Base-by-base conservation (phyloP, 2,329 filamentous ascomycete species). In the Fusarium gaditjirri region DNA sequence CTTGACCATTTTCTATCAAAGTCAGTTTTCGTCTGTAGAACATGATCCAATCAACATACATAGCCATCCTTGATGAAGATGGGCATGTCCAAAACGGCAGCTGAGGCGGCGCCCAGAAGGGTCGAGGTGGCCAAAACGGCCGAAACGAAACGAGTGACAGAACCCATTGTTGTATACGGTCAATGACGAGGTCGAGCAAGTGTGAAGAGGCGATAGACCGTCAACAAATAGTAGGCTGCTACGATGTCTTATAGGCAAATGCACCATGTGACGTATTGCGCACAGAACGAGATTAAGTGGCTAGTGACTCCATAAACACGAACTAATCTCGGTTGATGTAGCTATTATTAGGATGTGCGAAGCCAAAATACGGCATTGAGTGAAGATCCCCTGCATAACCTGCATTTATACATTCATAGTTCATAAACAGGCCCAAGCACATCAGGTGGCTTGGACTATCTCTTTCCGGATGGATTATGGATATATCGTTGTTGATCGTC, bases 71-170 rank as follows among this genome's bases (percentile, higher is more conserved):
- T 1, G 5, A 67, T 17, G 5, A 19, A 11, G 1, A 73, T 10
- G 1, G 71, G 71, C 23, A 73, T 13, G 29, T 73, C 71, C 6
- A 73, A 23, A 1, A 73, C 66, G 5, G 58, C 65, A 43, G 47
- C 70, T 6, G 70, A 72, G 38, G 50, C 61, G 14, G 44, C 8
- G 36, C 59, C 43, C 8, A 60, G 3, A 3, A 70, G 41, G 3
- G 50, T 47, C 5, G 61, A 49, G 5, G 61, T 42, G 8, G 66
- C 67, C 49, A 70, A 17, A 43, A 70, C 13, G 33, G 66, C 68
- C 41, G 50, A 56, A 3, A 66, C 33, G 9, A 65, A 43, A 35
- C 54, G 49, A 54, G 55, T 14, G 39, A 53, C 14, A 25, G 54
- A 36, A 29, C 50, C 61, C 47, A 65, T 69, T 2, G n/a, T 42